phyloP scores from a whole-genome alignment of 768 basidiomycete species.

The Hericium erinaceus region DNA sequence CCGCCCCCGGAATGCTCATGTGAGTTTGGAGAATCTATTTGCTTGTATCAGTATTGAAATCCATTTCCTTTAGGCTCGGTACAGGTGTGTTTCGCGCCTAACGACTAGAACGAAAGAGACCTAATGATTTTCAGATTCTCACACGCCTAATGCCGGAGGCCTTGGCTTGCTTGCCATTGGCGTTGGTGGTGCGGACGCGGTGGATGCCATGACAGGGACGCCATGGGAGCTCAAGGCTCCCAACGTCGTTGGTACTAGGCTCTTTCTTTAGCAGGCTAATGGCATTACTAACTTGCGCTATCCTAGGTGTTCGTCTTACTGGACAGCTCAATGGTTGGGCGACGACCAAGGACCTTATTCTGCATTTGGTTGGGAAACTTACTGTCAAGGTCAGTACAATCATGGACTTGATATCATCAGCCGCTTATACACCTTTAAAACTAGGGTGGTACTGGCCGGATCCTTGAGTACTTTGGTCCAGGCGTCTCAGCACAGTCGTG shows the following conservation, averaged over 20 bases:
- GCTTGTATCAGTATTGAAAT: slow-evolving; percentile 5
- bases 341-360: slow-evolving; percentile 92
- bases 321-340: slow-evolving; percentile 87
- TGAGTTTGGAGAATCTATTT: slow-evolving; percentile 24
- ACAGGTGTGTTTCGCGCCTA: slow-evolving; percentile 43
- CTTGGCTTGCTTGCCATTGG: slow-evolving; percentile 95
- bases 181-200: slow-evolving; percentile 97
- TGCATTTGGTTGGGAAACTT: slow-evolving; percentile 88
- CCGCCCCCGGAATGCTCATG: slow-evolving; percentile 92
- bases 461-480: slow-evolving; percentile 94
- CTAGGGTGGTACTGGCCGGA: slow-evolving; percentile 91
- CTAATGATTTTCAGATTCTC: slow-evolving; percentile 58
- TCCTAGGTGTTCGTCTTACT: slow-evolving; percentile 73
- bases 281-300: not conserved
- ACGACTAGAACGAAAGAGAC: not conserved
- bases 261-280: not conserved
- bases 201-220: slow-evolving; percentile 96
- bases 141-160: slow-evolving; percentile 97
- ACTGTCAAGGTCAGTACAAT: slow-evolving; percentile 72
- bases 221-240: slow-evolving; percentile 98
- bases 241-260: slow-evolving; percentile 57
- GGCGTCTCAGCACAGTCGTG: slow-evolving; percentile 86
- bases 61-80: slow-evolving; percentile 48
- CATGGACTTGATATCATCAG: slow-evolving; percentile 1
- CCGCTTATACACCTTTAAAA: not conserved